Base-by-base conservation (phyloP, 2,329 filamentous ascomycete genomes). In the Alternaria arborescens region DNA sequence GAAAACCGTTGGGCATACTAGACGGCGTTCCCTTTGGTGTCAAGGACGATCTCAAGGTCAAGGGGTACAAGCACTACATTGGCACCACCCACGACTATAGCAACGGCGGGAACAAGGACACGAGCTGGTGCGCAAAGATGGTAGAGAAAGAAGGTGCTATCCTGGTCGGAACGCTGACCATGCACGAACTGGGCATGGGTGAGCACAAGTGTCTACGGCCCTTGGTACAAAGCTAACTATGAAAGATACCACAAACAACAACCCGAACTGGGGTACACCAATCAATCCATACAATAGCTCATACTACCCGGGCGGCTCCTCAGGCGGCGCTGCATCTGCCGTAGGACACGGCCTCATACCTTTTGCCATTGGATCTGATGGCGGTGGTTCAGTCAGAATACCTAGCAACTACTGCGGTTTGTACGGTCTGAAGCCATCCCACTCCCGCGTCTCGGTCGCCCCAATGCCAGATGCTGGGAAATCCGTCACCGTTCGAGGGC, bases 11-110 rank as follows among this genome's bases (percentile, higher is more conserved):
- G 16, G 85, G 91, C 12, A 80, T 91, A 5, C 81, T 97, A 8
- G 93, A 97, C 71, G 93, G 93, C 12, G 87, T 97, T 1, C 93
- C 93, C 0, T 86, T 96, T 50, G 91, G 89, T 0, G 87, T 95
- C 69, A 97, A 97, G 79, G 93, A 96, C 72, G 92, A 97, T 71
- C 84, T 89, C 16, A 84, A 90, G 65, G 82, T 93, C 32, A 83
- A 87, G 65, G 92, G 91, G 14, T 94, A 93, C 74, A 84, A 86
- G 52, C 87, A 85, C 64, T 89, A 87, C 54, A 79, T 86, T 48
- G 92, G 91, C 22, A 88, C 89, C 70, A 84, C 81, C 62, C 82
- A 88, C 46, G 84, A 90, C 65, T 84, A 86, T 58, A 85, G 82
- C 2, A 62, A 82, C 73, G 74, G 74, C 65, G 71, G 82, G 71